Conservation (phyloP, 805 yeast genomes). For the Cyberlindnera suaveolens region DNA sequence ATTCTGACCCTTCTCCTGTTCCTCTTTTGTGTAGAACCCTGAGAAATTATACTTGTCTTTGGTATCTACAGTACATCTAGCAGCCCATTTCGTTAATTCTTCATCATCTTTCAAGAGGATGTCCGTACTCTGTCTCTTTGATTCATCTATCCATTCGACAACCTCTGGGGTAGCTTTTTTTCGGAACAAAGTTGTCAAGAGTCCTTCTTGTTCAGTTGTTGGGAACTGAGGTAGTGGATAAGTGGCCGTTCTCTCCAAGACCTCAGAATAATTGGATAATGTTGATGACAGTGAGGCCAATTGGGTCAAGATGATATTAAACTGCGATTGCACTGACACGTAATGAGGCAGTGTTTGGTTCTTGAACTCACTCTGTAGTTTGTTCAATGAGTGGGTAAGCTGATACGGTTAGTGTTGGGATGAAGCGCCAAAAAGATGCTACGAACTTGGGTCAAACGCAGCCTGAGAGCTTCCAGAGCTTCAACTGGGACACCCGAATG, state of each 20-base stretch:
- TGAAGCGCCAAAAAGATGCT: too few species aligned
- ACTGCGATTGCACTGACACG: slow-evolving; percentile 76
- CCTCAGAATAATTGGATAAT: slow-evolving; percentile 52
- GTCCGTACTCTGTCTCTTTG: slow-evolving; percentile 26
- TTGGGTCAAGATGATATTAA: slow-evolving; percentile 79
- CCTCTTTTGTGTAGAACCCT: slow-evolving; percentile 53
- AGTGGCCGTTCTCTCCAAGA: slow-evolving; percentile 61
- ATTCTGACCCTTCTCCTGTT: slow-evolving; percentile 25
- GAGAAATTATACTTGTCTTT: slow-evolving; percentile 54
- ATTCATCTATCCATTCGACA: slow-evolving; percentile 68
- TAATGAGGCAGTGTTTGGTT: slow-evolving; percentile 42
- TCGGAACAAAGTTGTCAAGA: slow-evolving; percentile 76
- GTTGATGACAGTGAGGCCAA: slow-evolving; percentile 69
- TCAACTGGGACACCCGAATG: slow-evolving; percentile 49
- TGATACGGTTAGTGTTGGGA: slow-evolving; percentile 8
- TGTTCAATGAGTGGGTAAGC: slow-evolving; percentile 52
- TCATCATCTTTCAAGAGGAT: slow-evolving; percentile 40
- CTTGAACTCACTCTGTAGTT: slow-evolving; percentile 48
- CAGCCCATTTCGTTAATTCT: slow-evolving; percentile 66
- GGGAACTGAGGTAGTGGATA: slow-evolving; percentile 86
- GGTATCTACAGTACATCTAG: slow-evolving; percentile 43
- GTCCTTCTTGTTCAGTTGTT: slow-evolving; percentile 73
- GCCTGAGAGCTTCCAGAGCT: slow-evolving; percentile 55
- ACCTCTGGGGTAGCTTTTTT: slow-evolving; percentile 90
- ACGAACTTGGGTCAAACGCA: slow-evolving; percentile 50